A percentile compares a stretch with the other conserved stretches of the same genome.
Evolutionary conservation across 2,329 filamentous ascomycete species (phyloP).

Genomic region (Seiridium cupressi): DNA sequence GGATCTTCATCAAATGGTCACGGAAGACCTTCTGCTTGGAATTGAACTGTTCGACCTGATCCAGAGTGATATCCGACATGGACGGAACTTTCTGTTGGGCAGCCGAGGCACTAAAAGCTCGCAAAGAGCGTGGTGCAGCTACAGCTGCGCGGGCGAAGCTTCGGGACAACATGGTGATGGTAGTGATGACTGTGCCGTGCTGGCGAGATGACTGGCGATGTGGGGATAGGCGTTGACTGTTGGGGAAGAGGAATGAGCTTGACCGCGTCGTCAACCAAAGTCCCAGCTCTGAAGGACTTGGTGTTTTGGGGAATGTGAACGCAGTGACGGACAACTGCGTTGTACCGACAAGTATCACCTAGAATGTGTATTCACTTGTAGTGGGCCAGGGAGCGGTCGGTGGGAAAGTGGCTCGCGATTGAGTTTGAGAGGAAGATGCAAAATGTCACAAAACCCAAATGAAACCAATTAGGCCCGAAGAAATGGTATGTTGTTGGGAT

Average conservation of each 20-base stretch:
- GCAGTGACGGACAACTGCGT: too few species aligned
- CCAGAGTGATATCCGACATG: constrained; percentile 77
- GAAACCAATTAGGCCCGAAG: not conserved
- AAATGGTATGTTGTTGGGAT: not conserved
- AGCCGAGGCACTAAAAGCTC: constrained; percentile 58
- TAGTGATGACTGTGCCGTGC: not conserved
- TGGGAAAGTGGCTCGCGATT: too few species aligned
- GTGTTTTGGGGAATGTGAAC: not conserved
- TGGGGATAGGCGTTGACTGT: not conserved
- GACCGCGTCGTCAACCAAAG: not conserved
- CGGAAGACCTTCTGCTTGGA: constrained; percentile 83
- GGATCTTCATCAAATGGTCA: constrained; percentile 72
- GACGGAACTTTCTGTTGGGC: constrained; percentile 60
- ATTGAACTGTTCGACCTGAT: constrained; percentile 74
- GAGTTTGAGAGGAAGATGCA: too few species aligned
- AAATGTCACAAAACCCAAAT: not conserved
- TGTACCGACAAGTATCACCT: too few species aligned
- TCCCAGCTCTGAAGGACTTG: constrained; percentile 1
- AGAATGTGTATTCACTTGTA: too few species aligned
- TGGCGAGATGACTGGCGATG: not conserved
- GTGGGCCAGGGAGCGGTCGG: too few species aligned
- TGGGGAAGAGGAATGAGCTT: not conserved
- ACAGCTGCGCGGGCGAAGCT: constrained; percentile 48
- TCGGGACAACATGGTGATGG: constrained; percentile 44
- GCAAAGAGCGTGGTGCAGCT: constrained; percentile 44